Evolutionary conservation across 306 rosid species (phyloP).

Genomic region (Dalbergia cultrata): DNA sequence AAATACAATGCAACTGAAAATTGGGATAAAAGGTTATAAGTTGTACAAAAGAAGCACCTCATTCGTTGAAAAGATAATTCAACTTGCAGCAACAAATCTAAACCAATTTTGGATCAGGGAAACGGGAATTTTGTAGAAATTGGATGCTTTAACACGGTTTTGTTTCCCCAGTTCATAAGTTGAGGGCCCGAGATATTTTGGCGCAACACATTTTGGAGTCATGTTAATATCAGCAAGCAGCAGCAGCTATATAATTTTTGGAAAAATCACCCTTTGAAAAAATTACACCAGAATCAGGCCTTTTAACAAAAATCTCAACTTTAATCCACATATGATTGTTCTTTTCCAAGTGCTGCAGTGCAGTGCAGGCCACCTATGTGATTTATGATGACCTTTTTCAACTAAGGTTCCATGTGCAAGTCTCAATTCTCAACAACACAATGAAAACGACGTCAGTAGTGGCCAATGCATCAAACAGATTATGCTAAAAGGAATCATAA

Average conservation of each 20-base stretch:
- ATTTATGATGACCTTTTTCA: not conserved
- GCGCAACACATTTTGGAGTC: not conserved
- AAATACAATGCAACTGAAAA: constrained; percentile 2
- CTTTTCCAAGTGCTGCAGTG: not conserved
- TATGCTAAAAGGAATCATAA: too few relatives aligned
- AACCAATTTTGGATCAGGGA: not conserved
- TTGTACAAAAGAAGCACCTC: constrained; percentile 5
- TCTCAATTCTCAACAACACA: not conserved
- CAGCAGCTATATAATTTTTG: not conserved
- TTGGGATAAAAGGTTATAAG: not conserved
- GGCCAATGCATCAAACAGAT: too few relatives aligned
- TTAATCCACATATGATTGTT: not conserved
- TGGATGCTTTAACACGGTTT: not conserved
- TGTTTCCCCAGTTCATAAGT: not conserved
- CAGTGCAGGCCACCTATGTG: not conserved
- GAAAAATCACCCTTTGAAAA: not conserved
- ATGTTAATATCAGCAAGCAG: not conserved
- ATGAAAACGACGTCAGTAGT: not conserved
- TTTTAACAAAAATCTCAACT: constrained; percentile 10
- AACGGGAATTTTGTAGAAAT: not conserved
- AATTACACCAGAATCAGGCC: not conserved
- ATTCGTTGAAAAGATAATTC: not conserved
- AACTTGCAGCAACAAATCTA: constrained; percentile 1
- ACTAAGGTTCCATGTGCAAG: not conserved
- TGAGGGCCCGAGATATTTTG: not conserved